A percentile compares a stretch with the other conserved stretches of the same genome.
Conservation (phyloP, 75 land plant species). For the Cupressus sempervirens region DNA sequence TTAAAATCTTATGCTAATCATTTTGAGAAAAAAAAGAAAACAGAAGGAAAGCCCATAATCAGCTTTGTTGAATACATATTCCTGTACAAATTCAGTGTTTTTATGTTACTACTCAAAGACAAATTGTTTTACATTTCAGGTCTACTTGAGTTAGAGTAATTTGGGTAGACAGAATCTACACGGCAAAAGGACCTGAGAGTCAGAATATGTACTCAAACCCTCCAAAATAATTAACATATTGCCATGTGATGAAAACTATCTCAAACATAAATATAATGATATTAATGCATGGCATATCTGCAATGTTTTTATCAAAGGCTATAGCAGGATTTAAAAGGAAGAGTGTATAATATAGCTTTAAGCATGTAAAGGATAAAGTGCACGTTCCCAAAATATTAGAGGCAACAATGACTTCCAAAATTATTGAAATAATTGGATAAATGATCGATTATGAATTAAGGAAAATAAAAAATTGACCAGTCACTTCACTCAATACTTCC, state of each 20-base stretch:
- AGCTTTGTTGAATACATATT: neutral
- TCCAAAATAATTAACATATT: neutral
- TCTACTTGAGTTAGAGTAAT: neutral
- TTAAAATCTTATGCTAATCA: too few relatives aligned
- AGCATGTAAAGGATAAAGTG: neutral
- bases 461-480: neutral
- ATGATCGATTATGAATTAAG: neutral
- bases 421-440: neutral
- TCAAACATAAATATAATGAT: neutral
- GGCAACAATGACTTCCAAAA: neutral
- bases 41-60: neutral
- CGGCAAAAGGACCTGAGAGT: neutral
- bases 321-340: neutral
- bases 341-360: neutral
- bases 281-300: neutral
- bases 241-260: neutral
- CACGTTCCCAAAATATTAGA: neutral
- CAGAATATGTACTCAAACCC: neutral
- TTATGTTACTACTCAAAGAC: neutral
- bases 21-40: too few relatives aligned
- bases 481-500: neutral
- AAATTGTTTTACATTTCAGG: neutral
- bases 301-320: neutral
- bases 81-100: neutral
- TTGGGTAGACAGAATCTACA: neutral